These are phyloP conservation scores for Neonothopanus nambi DNA, from an alignment of 1,284 basidiomycete genomes.

Conservation along the genomic window DNA sequence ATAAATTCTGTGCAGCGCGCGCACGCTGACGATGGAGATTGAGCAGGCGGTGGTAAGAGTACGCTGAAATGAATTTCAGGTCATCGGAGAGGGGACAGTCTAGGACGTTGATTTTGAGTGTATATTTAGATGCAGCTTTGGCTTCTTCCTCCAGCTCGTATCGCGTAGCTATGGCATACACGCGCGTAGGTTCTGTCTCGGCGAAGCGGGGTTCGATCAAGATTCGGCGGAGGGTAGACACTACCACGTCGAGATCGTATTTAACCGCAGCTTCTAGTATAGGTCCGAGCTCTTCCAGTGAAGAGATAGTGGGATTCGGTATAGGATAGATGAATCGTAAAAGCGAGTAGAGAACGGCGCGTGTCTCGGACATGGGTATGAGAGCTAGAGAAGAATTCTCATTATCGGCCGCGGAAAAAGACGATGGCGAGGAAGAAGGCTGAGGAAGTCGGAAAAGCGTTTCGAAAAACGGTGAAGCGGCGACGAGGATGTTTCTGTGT, in stretches of 20 bases:
- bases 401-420: neutral
- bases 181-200: slow-evolving; percentile 49
- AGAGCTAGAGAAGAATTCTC: slow-evolving; percentile 36
- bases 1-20: slow-evolving; percentile 45
- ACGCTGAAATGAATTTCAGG: slow-evolving; percentile 62
- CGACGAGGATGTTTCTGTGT: slow-evolving; percentile 61
- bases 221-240: slow-evolving; percentile 46
- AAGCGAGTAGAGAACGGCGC: slow-evolving; percentile 43
- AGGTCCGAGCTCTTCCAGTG: slow-evolving; percentile 52
- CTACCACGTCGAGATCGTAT: slow-evolving; percentile 57
- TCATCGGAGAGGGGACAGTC: slow-evolving; percentile 58
- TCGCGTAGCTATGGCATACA: slow-evolving; percentile 69
- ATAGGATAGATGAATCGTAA: slow-evolving; percentile 58
- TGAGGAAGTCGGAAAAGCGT: slow-evolving; percentile 72
- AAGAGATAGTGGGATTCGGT: slow-evolving; percentile 42
- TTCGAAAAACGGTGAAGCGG: slow-evolving; percentile 66
- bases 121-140: slow-evolving; percentile 8
- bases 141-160: slow-evolving; percentile 33
- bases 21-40: slow-evolving; percentile 57
- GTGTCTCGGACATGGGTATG: slow-evolving; percentile 55
- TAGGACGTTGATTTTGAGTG: slow-evolving; percentile 9
- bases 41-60: slow-evolving; percentile 64
- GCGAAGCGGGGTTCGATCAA: slow-evolving; percentile 55
- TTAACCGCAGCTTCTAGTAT: slow-evolving; percentile 61
- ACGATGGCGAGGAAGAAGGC: slow-evolving; percentile 19